These are phyloP conservation scores for Claviceps sp. DNA, from an alignment of 2,329 filamentous ascomycete species.

Conservation along the genomic window DNA sequence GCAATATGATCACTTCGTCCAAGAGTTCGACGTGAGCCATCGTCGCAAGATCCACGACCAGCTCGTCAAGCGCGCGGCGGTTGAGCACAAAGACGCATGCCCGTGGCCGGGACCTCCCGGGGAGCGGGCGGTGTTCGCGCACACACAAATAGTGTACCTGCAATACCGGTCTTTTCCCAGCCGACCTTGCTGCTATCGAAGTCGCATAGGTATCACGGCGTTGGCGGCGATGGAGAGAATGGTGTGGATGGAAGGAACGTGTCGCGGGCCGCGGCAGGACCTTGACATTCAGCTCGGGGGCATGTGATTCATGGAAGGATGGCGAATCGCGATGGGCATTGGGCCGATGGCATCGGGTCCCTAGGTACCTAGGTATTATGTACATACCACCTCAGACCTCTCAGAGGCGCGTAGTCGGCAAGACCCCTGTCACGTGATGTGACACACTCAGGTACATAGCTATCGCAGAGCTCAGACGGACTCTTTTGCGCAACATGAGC, in stretches of 20 bases:
- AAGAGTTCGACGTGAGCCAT: conserved; percentile 51
- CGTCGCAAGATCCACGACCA: conserved; percentile 49
- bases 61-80: conserved; percentile 56
- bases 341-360: too few relatives aligned
- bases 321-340: too few relatives aligned
- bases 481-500: conserved; percentile 19
- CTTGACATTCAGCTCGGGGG: conserved; percentile 53
- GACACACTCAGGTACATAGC: conserved; percentile 43
- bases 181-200: conserved; percentile 50
- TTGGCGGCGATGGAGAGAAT: conserved; percentile 76
- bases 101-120: conserved; percentile 21
- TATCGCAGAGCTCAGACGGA: too few relatives aligned
- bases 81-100: conserved; percentile 61
- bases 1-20: conserved; percentile 38
- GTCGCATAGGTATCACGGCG: conserved; percentile 61
- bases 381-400: too few relatives aligned
- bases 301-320: too few relatives aligned
- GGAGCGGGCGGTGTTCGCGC: conserved; percentile 37
- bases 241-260: conserved; percentile 58
- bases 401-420: too few relatives aligned
- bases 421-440: conserved; percentile 10
- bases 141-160: conserved; percentile 84
- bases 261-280: conserved; percentile 71
- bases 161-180: conserved; percentile 79
- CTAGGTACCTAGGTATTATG: too few relatives aligned